Conservation (phyloP, 2,329 filamentous ascomycete species). For the Sclerotinia glacialis region DNA sequence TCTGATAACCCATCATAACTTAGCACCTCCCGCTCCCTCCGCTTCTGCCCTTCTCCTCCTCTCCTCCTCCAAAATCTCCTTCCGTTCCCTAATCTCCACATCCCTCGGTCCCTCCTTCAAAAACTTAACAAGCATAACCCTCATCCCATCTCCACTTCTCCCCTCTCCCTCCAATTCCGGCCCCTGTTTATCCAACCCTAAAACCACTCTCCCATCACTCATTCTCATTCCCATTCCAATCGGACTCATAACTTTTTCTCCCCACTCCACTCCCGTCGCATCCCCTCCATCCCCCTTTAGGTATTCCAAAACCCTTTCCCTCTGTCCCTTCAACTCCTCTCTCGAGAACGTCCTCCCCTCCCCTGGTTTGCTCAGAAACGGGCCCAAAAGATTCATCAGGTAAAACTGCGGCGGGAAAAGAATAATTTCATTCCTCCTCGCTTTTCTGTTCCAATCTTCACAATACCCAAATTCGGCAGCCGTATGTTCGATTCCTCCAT, state of each 20-base stretch:
- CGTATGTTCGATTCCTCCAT: constrained; percentile 64
- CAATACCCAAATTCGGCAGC: constrained; percentile 75
- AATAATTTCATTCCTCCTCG: constrained; percentile 65
- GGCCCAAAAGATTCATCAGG: constrained; percentile 59
- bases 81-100: constrained; percentile 51
- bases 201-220: constrained; percentile 52
- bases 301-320: constrained; percentile 54
- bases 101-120: constrained; percentile 50
- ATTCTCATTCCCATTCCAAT: constrained; percentile 46
- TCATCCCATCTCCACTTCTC: constrained; percentile 55
- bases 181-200: constrained; percentile 58
- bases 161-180: constrained; percentile 50
- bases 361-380: constrained; percentile 45
- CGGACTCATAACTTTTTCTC: constrained; percentile 61
- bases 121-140: constrained; percentile 58
- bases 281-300: constrained; percentile 46
- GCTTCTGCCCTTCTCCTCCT: constrained; percentile 31
- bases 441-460: constrained; percentile 64
- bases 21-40: constrained; percentile 45
- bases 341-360: constrained; percentile 24
- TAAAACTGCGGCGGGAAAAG: constrained; percentile 90
- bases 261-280: constrained; percentile 47
- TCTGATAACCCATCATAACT: constrained; percentile 51
- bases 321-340: constrained; percentile 46
- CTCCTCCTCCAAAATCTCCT: constrained; percentile 51